A percentile compares a stretch with the other conserved stretches of the same genome.
phyloP scores from a whole-genome alignment of 768 basidiomycete genomes.

The Amanita rimosa region DNA sequence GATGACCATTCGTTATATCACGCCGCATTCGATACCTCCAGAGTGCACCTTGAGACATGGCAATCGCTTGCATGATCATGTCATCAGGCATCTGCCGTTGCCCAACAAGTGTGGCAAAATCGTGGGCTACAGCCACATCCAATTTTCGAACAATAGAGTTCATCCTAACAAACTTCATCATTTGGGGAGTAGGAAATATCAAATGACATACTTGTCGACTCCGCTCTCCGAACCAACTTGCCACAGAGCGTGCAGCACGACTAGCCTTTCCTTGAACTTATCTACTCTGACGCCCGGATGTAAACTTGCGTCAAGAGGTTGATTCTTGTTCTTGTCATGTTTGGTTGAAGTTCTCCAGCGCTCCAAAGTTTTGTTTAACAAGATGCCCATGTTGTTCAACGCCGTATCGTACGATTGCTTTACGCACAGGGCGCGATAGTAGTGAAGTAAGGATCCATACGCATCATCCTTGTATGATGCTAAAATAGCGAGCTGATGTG shows the following conservation, averaged over 20 bases:
- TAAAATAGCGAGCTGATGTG: conserved; percentile 92
- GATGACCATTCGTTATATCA: conserved; percentile 20
- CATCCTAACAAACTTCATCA: conserved; percentile 25
- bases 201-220: conserved; percentile 40
- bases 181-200: background rate
- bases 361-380: conserved; percentile 58
- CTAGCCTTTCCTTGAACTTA: conserved; percentile 60
- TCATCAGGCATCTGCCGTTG: conserved; percentile 67
- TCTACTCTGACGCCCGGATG: conserved; percentile 47
- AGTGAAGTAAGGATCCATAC: conserved; percentile 74
- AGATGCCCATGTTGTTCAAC: conserved; percentile 69
- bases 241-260: conserved; percentile 73
- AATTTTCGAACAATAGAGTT: conserved; percentile 35
- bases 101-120: conserved; percentile 51
- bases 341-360: conserved; percentile 35
- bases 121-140: conserved; percentile 34
- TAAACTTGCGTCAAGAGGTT: conserved; percentile 19
- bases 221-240: conserved; percentile 40
- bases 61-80: conserved; percentile 60
- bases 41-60: conserved; percentile 69
- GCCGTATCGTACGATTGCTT: conserved; percentile 81
- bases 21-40: conserved; percentile 79
- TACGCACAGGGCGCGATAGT: conserved; percentile 87
- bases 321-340: conserved; percentile 24
- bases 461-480: conserved; percentile 75